Conservation (phyloP, 352 stramenopile genomes). For the Phytophthora idaei region DNA sequence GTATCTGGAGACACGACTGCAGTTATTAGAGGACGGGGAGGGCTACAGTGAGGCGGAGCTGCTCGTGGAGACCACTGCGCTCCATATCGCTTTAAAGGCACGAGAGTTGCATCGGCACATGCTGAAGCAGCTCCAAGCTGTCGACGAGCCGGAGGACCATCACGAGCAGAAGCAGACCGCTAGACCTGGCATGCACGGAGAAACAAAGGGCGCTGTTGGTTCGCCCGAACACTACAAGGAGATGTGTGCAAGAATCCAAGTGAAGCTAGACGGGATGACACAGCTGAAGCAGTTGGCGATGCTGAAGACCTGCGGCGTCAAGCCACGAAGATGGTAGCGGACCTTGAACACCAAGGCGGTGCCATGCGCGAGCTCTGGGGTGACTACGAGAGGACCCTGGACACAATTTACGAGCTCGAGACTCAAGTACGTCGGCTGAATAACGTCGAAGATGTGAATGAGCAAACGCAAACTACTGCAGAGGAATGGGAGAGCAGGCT, state of each 20-base stretch:
- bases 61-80: constrained; percentile 44
- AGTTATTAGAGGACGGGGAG: constrained; percentile 45
- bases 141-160: not conserved
- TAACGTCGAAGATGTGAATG: not conserved
- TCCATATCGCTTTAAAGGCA: constrained; percentile 11
- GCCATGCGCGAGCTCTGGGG: constrained; percentile 38
- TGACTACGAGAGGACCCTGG: constrained; percentile 42
- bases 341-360: constrained; percentile 46
- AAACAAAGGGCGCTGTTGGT: not conserved
- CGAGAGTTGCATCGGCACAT: constrained; percentile 1
- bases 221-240: constrained; percentile 34
- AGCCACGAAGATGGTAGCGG: constrained; percentile 44
- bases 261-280: constrained; percentile 39
- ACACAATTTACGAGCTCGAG: constrained; percentile 48
- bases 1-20: constrained; percentile 55
- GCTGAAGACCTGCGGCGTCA: constrained; percentile 36
- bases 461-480: not conserved
- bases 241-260: constrained; percentile 38
- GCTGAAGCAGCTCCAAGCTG: not conserved
- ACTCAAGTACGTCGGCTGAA: constrained; percentile 12
- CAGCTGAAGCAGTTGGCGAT: constrained; percentile 44
- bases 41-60: constrained; percentile 48
- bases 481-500: not conserved
- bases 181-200: not conserved
- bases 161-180: not conserved